Conservation (phyloP, 768 basidiomycete genomes). For the Xanthoconium purpureum region DNA sequence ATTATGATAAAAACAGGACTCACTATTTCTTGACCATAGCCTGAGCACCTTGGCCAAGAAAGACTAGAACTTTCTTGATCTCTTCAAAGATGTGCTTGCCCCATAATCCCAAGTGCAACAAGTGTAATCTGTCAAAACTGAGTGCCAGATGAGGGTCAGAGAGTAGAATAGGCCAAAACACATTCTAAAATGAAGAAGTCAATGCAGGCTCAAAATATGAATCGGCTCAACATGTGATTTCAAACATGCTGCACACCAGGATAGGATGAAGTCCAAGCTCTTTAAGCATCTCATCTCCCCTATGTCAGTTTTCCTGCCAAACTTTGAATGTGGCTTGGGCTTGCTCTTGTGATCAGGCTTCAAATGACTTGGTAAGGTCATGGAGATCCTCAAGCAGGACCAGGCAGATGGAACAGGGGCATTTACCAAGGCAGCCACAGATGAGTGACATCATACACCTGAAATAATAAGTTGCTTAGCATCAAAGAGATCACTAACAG, state of each 20-base stretch:
- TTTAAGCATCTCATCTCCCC: slow-evolving; percentile 11
- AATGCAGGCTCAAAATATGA: not conserved
- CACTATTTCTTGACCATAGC: slow-evolving; percentile 24
- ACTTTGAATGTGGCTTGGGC: not conserved
- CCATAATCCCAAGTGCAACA: slow-evolving; percentile 32
- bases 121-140: slow-evolving; percentile 41
- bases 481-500: not conserved
- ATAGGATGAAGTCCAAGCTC: slow-evolving; percentile 13
- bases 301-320: not conserved
- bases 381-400: slow-evolving; percentile 29
- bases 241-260: not conserved
- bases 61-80: slow-evolving; percentile 21
- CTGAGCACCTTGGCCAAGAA: slow-evolving; percentile 6
- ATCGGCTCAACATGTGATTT: too few relatives aligned
- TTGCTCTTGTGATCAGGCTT: not conserved
- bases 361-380: slow-evolving; percentile 18
- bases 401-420: slow-evolving; percentile 39
- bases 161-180: slow-evolving; percentile 36
- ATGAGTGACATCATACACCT: slow-evolving; percentile 41
- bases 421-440: slow-evolving; percentile 25
- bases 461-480: not conserved
- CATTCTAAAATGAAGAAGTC: slow-evolving; percentile 26
- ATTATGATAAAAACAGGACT: not conserved
- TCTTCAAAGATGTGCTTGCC: slow-evolving; percentile 32
- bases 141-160: slow-evolving; percentile 35